Conservation (phyloP, 768 basidiomycete genomes). For the Hortiboletus campestris region DNA sequence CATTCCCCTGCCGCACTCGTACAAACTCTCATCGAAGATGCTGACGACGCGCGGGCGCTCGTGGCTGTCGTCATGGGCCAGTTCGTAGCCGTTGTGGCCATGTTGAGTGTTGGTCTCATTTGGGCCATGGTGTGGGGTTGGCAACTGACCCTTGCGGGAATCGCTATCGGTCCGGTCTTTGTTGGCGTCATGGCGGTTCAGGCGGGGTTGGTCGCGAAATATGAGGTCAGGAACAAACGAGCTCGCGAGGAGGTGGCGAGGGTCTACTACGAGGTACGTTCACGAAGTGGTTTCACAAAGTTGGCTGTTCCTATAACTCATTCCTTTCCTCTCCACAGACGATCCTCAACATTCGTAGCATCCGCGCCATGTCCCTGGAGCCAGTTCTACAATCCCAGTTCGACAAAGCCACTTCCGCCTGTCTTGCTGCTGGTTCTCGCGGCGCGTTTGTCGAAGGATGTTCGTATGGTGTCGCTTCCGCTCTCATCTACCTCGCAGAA, state of each 20-base stretch:
- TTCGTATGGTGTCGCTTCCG: slow-evolving; percentile 75
- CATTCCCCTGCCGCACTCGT: slow-evolving; percentile 62
- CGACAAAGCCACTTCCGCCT: slow-evolving; percentile 55
- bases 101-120: slow-evolving; percentile 79
- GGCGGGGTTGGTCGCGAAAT: slow-evolving; percentile 64
- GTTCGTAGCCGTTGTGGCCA: slow-evolving; percentile 66
- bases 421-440: slow-evolving; percentile 63
- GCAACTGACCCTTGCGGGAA: slow-evolving; percentile 89
- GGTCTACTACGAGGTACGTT: slow-evolving; percentile 78
- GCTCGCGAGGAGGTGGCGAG: slow-evolving; percentile 84
- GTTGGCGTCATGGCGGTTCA: slow-evolving; percentile 72
- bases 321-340: slow-evolving; percentile 39
- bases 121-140: slow-evolving; percentile 91
- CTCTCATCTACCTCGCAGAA: slow-evolving; percentile 85
- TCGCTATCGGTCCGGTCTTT: slow-evolving; percentile 86
- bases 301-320: neutral
- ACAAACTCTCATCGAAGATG: slow-evolving; percentile 82
- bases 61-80: slow-evolving; percentile 73
- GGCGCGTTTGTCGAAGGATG: slow-evolving; percentile 90
- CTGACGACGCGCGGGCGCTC: slow-evolving; percentile 80
- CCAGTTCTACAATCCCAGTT: slow-evolving; percentile 68
- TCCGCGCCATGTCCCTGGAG: slow-evolving; percentile 86
- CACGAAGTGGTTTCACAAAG: neutral
- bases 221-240: slow-evolving; percentile 78
- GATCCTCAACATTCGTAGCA: slow-evolving; percentile 80